A percentile compares a stretch with the other conserved stretches of the same genome.
Evolutionary conservation across 345 rosid genomes (phyloP).

Genomic region (Salix arbutifolia): DNA sequence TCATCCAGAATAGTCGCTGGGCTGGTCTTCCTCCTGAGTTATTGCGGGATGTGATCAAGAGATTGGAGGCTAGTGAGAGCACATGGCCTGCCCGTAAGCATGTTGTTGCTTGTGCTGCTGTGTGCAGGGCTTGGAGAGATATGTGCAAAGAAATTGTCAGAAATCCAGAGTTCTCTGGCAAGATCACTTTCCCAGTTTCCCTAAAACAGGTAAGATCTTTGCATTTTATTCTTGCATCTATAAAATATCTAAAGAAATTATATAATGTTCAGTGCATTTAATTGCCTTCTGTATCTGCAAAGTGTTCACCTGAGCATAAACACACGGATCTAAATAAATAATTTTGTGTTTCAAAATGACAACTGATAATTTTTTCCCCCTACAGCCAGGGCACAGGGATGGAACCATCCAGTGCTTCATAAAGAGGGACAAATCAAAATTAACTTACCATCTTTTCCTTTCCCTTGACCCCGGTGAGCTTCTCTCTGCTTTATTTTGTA

Average conservation of each 20-base stretch:
- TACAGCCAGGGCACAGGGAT: slow-evolving; percentile 86
- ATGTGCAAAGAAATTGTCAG: slow-evolving; percentile 87
- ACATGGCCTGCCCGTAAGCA: slow-evolving; percentile 83
- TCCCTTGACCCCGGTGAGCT: slow-evolving; percentile 84
- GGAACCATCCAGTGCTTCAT: slow-evolving; percentile 86
- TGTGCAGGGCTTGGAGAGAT: slow-evolving; percentile 89
- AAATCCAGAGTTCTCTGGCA: slow-evolving; percentile 76
- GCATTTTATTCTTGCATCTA: background rate
- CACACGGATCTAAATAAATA: background rate
- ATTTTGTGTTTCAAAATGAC: background rate
- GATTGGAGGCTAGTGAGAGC: slow-evolving; percentile 83
- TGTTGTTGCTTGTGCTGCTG: slow-evolving; percentile 94
- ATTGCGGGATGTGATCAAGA: slow-evolving; percentile 75
- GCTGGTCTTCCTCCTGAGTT: slow-evolving; percentile 89
- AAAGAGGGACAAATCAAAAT: slow-evolving; percentile 81
- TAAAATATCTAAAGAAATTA: background rate
- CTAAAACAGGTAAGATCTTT: slow-evolving; percentile 72
- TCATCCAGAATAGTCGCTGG: slow-evolving; percentile 72
- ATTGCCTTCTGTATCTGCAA: slow-evolving; percentile 4
- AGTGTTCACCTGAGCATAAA: background rate
- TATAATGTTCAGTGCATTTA: background rate
- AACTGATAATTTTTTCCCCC: slow-evolving; percentile 15
- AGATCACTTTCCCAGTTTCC: slow-evolving; percentile 88
- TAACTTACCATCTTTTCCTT: slow-evolving; percentile 86
- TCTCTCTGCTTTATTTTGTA: slow-evolving; percentile 1